Evolutionary conservation across 306 rosid species (phyloP).

Genomic region (Lithocarpus polystachyus): DNA sequence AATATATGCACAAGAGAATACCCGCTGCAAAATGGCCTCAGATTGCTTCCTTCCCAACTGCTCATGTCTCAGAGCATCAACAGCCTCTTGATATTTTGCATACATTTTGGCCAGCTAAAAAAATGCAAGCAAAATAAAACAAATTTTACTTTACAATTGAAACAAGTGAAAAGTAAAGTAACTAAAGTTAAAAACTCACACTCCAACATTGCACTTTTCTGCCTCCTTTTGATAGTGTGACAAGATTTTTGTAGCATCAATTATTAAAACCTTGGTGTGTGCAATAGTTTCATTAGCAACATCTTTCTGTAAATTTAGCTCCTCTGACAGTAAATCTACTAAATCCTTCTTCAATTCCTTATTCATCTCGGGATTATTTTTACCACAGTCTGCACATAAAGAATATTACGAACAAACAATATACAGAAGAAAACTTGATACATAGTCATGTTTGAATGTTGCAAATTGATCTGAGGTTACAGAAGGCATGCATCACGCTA

Average conservation of each 20-base stretch:
- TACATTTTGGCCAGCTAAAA: slow-evolving; percentile 86
- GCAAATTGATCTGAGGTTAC: neutral
- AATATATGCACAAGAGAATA: slow-evolving; percentile 35
- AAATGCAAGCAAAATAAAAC: neutral
- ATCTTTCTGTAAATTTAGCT: slow-evolving; percentile 42
- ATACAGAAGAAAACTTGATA: neutral
- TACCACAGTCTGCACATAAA: slow-evolving; percentile 42
- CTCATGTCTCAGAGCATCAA: slow-evolving; percentile 89
- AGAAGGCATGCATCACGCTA: neutral
- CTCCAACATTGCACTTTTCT: slow-evolving; percentile 89
- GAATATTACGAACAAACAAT: neutral
- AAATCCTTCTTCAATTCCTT: slow-evolving; percentile 53
- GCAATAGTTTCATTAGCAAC: slow-evolving; percentile 54
- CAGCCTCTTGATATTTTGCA: slow-evolving; percentile 88
- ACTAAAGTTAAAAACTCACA: slow-evolving; percentile 54
- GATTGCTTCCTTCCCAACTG: slow-evolving; percentile 97
- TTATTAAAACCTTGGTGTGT: slow-evolving; percentile 25
- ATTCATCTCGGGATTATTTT: slow-evolving; percentile 41
- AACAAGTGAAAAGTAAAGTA: neutral
- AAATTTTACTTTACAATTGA: neutral
- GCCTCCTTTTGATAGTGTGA: slow-evolving; percentile 51
- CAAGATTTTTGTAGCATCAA: slow-evolving; percentile 26
- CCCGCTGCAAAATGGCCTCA: slow-evolving; percentile 88
- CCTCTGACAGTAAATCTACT: slow-evolving; percentile 48
- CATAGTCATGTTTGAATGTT: neutral